A percentile compares a stretch with the other conserved stretches of the same genome.
phyloP scores from a whole-genome alignment of 768 basidiomycete genomes.

The Sistotremastrum suecicum region DNA sequence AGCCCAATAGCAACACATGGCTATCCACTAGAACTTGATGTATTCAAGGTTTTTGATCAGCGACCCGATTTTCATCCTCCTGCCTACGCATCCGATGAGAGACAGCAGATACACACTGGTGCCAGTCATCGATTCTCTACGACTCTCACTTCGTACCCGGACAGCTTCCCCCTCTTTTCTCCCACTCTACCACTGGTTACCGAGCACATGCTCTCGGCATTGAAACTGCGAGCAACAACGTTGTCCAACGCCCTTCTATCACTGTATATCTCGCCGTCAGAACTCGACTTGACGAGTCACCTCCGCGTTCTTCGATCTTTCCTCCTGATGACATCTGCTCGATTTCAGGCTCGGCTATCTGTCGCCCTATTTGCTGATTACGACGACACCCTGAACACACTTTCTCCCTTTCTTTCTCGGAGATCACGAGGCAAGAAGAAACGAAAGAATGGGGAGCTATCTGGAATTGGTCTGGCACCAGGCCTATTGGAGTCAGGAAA shows the following conservation, averaged over 20 bases:
- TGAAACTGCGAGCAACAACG: constrained; percentile 43
- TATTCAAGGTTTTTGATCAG: constrained; percentile 47
- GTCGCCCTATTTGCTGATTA: constrained; percentile 68
- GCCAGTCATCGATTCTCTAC: constrained; percentile 21
- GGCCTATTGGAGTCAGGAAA: constrained; percentile 56
- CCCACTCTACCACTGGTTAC: constrained; percentile 52
- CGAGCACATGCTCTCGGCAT: constrained; percentile 45
- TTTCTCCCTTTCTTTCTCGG: too few species aligned
- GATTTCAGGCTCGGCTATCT: constrained; percentile 58
- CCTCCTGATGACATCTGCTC: constrained; percentile 53
- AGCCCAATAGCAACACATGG: constrained; percentile 2
- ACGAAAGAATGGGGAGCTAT: constrained; percentile 31
- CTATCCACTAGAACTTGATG: constrained; percentile 24
- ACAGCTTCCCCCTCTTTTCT: constrained; percentile 40
- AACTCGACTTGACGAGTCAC: constrained; percentile 57
- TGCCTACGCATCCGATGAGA: constrained; percentile 13
- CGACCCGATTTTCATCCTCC: constrained; percentile 38
- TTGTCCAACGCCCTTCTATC: constrained; percentile 56
- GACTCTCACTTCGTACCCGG: constrained; percentile 48
- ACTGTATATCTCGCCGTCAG: constrained; percentile 46
- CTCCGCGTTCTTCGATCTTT: constrained; percentile 60
- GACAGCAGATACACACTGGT: constrained; percentile 10
- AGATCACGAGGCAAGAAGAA: constrained; percentile 12
- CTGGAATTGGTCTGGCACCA: constrained; percentile 51
- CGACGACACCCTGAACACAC: constrained; percentile 20